Evolutionary conservation across 2,329 filamentous ascomycete genomes (phyloP), one percentile per base, ranked within the genome.

Genomic region (Penicillium sp.): DNA sequence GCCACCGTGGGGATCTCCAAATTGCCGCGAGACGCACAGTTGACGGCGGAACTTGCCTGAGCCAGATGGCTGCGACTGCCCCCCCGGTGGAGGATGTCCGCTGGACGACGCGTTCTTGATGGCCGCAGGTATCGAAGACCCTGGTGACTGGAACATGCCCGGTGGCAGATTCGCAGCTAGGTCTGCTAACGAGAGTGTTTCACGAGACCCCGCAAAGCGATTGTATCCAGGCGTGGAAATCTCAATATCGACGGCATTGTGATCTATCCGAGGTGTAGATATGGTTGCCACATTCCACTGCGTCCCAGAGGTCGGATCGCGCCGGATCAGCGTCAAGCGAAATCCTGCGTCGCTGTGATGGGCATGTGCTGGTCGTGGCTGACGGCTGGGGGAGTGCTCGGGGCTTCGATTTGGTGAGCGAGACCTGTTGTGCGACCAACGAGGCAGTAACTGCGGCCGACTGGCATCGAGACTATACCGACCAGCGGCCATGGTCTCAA

Each of bases 201-300:
- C 64, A 33, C 68, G 64, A 12, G 66, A 60, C 3, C 64, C 59
- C n/a, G 75, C 63, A 54, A 84, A 83, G 46, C 78, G 79, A 35
- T 69, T 73, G 58, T 85, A 85, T 12, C 80, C 80, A 1, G 79
- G 76, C 25, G 79, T 83, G 7, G 70, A 74, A 9, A 84, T 75
- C 44, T 82, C 78, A 9, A 84, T 72, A 35, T 75, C 73, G 46
- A 77, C 71, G 2, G 64, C 48, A 33, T 63, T 59, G 43, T 56
- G 58, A 43, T 63, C 64, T 47, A 58, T 53, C 33, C 52, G 60
- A 33, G 62, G 60, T 38, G 66, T 70, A 37, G 76, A 77, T 42
- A 89, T 76, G 46, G 76, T 82, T 24, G 83, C 86, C 9, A 90
- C 77, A 60, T 90, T 90, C 85, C 85, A 89, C 65, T 90, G 86